phyloP scores from a whole-genome alignment of 2,329 filamentous ascomycete species.

The Neonectria punicea region DNA sequence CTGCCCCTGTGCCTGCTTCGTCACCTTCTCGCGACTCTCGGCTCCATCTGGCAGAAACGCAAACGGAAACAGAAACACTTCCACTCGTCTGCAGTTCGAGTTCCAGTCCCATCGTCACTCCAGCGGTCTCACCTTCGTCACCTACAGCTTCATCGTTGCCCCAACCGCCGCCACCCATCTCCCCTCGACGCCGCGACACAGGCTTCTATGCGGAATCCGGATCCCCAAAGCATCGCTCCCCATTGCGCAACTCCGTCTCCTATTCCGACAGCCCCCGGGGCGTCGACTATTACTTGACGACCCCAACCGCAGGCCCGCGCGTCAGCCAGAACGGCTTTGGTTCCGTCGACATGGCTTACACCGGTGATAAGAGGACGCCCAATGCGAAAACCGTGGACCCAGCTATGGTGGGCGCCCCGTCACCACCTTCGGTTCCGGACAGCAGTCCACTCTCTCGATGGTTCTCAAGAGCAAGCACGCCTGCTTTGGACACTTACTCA shows the following conservation, averaged over 20 bases:
- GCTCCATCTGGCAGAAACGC: neutral
- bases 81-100: slow-evolving; percentile 8
- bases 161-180: slow-evolving; percentile 30
- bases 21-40: slow-evolving; percentile 4
- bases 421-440: slow-evolving; percentile 30
- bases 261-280: slow-evolving; percentile 33
- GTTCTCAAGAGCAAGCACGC: slow-evolving; percentile 35
- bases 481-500: slow-evolving; percentile 14
- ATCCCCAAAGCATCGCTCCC: slow-evolving; percentile 45
- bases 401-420: slow-evolving; percentile 10
- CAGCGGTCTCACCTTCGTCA: neutral
- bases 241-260: slow-evolving; percentile 46
- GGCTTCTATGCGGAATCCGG: slow-evolving; percentile 42
- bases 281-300: slow-evolving; percentile 26
- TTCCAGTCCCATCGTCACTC: slow-evolving; percentile 1
- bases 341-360: slow-evolving; percentile 48
- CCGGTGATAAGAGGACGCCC: slow-evolving; percentile 42
- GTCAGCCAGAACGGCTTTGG: slow-evolving; percentile 30
- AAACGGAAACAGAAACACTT: slow-evolving; percentile 24
- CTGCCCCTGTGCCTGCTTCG: slow-evolving; percentile 20
- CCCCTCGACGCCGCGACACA: slow-evolving; percentile 38
- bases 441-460: slow-evolving; percentile 36
- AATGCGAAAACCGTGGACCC: slow-evolving; percentile 10
- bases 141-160: slow-evolving; percentile 28
- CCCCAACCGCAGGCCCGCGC: slow-evolving; percentile 24